Evolutionary conservation across 2,329 filamentous ascomycete species (phyloP).

Genomic region (Phialophora verrucosa): DNA sequence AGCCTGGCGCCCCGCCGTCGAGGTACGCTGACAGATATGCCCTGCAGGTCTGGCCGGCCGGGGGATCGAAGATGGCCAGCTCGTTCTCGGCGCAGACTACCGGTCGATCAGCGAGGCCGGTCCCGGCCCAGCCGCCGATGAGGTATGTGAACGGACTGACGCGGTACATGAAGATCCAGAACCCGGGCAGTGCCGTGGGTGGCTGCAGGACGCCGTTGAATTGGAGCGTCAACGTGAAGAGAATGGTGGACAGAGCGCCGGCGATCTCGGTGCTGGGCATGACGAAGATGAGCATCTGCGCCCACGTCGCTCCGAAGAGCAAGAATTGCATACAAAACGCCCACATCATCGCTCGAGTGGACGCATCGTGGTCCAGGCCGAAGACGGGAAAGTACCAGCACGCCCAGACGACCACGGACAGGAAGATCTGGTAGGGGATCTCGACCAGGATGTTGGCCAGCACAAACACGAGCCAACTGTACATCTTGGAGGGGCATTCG

Average conservation of each 20-base stretch:
- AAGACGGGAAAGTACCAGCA: conserved; percentile 77
- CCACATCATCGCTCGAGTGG: conserved; percentile 42
- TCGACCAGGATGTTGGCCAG: conserved; percentile 72
- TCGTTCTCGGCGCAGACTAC: conserved; percentile 74
- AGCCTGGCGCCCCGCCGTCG: conserved; percentile 52
- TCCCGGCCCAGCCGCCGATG: conserved; percentile 71
- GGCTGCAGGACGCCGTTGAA: conserved; percentile 75
- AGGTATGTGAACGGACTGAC: conserved; percentile 83
- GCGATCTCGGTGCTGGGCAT: conserved; percentile 70
- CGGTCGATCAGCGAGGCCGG: conserved; percentile 68
- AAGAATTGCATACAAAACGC: conserved; percentile 76
- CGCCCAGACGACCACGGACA: conserved; percentile 69
- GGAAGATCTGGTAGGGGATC: conserved; percentile 69
- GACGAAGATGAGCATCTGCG: conserved; percentile 79
- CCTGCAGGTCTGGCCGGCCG: conserved; percentile 61
- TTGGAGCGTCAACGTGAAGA: conserved; percentile 74
- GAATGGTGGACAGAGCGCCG: conserved; percentile 74
- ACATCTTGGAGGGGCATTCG: conserved; percentile 73
- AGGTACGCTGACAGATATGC: conserved; percentile 62
- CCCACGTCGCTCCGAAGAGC: conserved; percentile 74
- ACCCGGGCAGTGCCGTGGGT: conserved; percentile 64
- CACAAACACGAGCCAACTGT: conserved; percentile 75
- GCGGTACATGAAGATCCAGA: conserved; percentile 83
- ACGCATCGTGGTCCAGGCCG: conserved; percentile 61
- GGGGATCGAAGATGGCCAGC: conserved; percentile 51